phyloP scores from a whole-genome alignment of 148 eudicot species.

The Heliosperma pusillum region DNA sequence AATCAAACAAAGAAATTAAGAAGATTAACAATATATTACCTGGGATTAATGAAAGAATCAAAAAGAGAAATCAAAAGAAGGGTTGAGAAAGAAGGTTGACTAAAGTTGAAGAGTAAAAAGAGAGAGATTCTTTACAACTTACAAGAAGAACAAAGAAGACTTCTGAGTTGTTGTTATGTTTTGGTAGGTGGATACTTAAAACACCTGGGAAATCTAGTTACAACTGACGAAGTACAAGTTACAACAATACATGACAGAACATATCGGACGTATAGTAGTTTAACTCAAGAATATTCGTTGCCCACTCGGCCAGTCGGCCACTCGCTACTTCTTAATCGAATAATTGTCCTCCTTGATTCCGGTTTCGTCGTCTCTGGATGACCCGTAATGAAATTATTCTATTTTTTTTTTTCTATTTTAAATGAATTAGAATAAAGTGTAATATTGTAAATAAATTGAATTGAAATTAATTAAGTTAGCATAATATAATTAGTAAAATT shows the following conservation, averaged over 20 bases:
- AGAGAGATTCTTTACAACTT: neutral
- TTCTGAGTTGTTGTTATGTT: neutral
- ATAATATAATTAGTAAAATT: too few species aligned
- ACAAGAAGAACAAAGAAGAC: neutral
- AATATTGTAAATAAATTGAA: too few species aligned
- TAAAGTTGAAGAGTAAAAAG: neutral
- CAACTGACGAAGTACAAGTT: too few species aligned
- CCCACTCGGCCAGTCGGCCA: too few species aligned
- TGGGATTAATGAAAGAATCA: conserved; percentile 4
- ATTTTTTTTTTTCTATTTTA: too few species aligned
- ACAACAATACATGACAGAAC: neutral
- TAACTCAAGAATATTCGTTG: neutral
- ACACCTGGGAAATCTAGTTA: neutral
- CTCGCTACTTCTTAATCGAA: too few species aligned
- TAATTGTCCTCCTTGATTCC: too few species aligned
- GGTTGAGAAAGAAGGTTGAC: conserved; percentile 3
- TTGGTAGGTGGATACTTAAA: neutral
- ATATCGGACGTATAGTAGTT: too few species aligned
- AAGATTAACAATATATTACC: conserved; percentile 14
- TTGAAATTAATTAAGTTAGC: too few species aligned
- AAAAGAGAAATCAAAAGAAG: neutral
- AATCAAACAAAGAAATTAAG: neutral
- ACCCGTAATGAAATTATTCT: too few species aligned
- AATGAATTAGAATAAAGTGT: too few species aligned
- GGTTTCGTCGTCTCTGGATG: too few species aligned